Evolutionary conservation across 2,329 filamentous ascomycete genomes (phyloP).

Genomic region (Aphanocladium album): DNA sequence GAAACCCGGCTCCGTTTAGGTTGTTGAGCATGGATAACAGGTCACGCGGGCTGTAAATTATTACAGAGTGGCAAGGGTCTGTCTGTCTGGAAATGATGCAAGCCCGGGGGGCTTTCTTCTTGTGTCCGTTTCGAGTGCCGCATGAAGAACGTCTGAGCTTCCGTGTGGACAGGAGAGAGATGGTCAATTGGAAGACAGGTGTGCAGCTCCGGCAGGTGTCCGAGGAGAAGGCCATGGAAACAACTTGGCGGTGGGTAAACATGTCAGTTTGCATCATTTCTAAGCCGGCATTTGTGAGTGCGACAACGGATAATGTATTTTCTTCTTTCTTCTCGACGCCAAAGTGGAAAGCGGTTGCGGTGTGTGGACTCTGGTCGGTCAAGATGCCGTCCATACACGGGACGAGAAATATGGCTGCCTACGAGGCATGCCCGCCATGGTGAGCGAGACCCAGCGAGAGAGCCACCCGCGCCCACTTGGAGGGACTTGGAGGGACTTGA

Average conservation of each 20-base stretch:
- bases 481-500: too few relatives aligned
- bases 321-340: not conserved
- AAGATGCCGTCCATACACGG: conserved; percentile 2
- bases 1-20: not conserved
- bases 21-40: conserved; percentile 4
- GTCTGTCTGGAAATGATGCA: not conserved
- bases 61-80: not conserved
- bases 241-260: not conserved
- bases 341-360: conserved; percentile 4
- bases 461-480: not conserved
- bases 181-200: not conserved
- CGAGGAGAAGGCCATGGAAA: not conserved
- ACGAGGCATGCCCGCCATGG: not conserved
- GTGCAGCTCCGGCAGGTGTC: not conserved
- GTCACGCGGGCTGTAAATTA: conserved; percentile 8
- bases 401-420: conserved; percentile 13
- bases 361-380: not conserved
- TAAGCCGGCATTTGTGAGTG: conserved; percentile 1
- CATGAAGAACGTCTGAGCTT: not conserved
- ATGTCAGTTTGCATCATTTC: not conserved
- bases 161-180: not conserved
- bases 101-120: not conserved
- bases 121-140: not conserved
- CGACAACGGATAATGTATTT: not conserved
- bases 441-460: not conserved